Conservation (phyloP, 2,329 filamentous ascomycete species). For the Ophiostoma perfectum region DNA sequence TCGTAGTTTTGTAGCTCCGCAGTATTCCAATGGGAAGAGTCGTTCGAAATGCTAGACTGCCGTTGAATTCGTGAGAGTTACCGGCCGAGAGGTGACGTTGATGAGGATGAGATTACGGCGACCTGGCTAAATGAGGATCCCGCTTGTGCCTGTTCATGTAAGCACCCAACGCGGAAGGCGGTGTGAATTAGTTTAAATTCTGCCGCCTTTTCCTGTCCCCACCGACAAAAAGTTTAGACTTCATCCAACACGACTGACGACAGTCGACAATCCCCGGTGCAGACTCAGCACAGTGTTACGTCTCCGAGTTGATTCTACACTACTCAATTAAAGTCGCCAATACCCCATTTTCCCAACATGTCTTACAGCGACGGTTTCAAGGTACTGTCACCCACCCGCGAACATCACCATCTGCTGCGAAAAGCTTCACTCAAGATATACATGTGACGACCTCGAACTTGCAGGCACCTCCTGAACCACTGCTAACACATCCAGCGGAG, state of each 20-base stretch:
- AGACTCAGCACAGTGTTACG: not conserved
- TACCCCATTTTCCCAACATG: conserved; percentile 15
- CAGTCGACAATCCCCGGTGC: not conserved
- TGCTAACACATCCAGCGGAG: conserved; percentile 41
- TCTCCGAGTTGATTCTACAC: not conserved
- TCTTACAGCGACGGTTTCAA: conserved; percentile 28
- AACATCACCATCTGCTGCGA: not conserved
- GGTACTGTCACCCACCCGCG: conserved; percentile 16
- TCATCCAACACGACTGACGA: conserved; percentile 11
- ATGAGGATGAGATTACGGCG: conserved; percentile 13
- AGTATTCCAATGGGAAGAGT: not conserved
- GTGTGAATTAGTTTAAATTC: conserved; percentile 25
- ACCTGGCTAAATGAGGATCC: conserved; percentile 7
- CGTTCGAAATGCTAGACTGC: not conserved
- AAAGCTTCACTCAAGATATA: not conserved
- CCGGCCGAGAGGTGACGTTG: not conserved
- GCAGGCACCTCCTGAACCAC: not conserved
- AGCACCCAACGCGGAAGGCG: conserved; percentile 27
- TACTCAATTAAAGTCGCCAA: not conserved
- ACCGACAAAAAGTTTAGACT: conserved; percentile 24
- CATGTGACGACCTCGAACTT: not conserved
- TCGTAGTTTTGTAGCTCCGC: not conserved
- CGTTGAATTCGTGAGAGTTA: not conserved
- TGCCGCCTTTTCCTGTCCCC: conserved; percentile 26
- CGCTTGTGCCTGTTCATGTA: conserved; percentile 5